phyloP scores from a whole-genome alignment of 306 rosid genomes.

The Cicer cuneatum region DNA sequence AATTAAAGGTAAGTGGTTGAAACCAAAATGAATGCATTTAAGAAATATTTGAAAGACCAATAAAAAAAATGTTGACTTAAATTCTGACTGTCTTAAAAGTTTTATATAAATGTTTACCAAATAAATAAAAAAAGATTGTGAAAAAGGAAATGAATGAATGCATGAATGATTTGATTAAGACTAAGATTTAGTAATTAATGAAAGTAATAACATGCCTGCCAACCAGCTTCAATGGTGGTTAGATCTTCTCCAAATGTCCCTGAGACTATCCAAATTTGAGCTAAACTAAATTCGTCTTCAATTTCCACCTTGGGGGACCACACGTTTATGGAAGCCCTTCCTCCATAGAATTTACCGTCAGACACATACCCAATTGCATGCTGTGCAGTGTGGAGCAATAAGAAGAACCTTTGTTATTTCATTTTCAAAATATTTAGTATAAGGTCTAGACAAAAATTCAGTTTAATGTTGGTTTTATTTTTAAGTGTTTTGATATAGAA shows the following conservation, averaged over 20 bases:
- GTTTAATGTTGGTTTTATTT: too few relatives aligned
- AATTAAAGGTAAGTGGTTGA: conserved; percentile 57
- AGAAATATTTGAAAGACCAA: not conserved
- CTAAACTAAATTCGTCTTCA: conserved; percentile 83
- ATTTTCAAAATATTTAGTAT: not conserved
- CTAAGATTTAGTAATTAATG: conserved; percentile 33
- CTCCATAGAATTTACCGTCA: conserved; percentile 81
- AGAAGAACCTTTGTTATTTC: not conserved
- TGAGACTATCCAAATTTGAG: conserved; percentile 94
- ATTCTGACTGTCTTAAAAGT: too few relatives aligned
- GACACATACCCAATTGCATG: conserved; percentile 91
- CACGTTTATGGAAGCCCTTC: conserved; percentile 85
- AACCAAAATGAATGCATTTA: conserved; percentile 11
- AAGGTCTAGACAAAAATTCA: too few relatives aligned
- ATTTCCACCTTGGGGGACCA: conserved; percentile 80
- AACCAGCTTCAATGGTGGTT: conserved; percentile 95
- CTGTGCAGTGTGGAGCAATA: conserved; percentile 46
- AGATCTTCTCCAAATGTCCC: conserved; percentile 90
- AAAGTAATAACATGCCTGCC: conserved; percentile 71
- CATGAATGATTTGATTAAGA: not conserved
- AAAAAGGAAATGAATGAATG: not conserved
- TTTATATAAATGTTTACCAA: too few relatives aligned
- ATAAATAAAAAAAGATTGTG: too few relatives aligned
- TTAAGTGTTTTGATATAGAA: too few relatives aligned
- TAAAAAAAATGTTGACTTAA: too few relatives aligned